phyloP scores from a whole-genome alignment of 2,329 filamentous ascomycete species.

The Ophidiomyces ophidiicola region DNA sequence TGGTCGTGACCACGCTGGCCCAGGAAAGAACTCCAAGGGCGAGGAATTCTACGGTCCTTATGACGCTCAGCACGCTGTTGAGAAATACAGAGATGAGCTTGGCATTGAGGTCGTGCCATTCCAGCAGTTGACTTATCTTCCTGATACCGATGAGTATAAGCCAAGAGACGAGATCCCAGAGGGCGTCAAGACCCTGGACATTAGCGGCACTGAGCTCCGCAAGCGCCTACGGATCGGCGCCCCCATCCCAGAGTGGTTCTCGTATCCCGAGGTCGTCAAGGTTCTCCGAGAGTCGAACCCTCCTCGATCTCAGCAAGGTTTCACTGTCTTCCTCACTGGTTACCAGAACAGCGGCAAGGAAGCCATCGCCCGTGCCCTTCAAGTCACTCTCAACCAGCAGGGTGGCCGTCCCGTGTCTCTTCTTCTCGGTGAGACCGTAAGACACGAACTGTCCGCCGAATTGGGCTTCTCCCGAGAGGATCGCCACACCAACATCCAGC shows the following conservation, averaged over 20 bases:
- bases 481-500: conserved; percentile 85
- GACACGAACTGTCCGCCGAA: conserved; percentile 82
- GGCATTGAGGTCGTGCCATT: conserved; percentile 98
- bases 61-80: conserved; percentile 88
- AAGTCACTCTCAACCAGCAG: conserved; percentile 96
- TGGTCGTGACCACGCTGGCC: conserved; percentile 92
- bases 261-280: conserved; percentile 94
- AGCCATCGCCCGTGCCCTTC: conserved; percentile 84
- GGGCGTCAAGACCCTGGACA: conserved; percentile 75
- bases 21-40: conserved; percentile 95
- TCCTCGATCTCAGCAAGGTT: conserved; percentile 78
- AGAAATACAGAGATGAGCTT: conserved; percentile 92
- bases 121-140: conserved; percentile 99
- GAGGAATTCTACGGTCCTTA: conserved; percentile 97
- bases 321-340: conserved; percentile 95
- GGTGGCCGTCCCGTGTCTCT: conserved; percentile 89
- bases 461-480: conserved; percentile 90
- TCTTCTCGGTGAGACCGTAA: conserved; percentile 89
- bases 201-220: conserved; percentile 82
- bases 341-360: conserved; percentile 97
- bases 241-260: conserved; percentile 98
- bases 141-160: conserved; percentile 91
- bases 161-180: conserved; percentile 80
- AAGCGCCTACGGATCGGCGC: conserved; percentile 79
- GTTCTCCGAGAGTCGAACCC: conserved; percentile 95